Conservation (phyloP, 805 yeast genomes). For the Vanderwaltozyma yarrowii region DNA sequence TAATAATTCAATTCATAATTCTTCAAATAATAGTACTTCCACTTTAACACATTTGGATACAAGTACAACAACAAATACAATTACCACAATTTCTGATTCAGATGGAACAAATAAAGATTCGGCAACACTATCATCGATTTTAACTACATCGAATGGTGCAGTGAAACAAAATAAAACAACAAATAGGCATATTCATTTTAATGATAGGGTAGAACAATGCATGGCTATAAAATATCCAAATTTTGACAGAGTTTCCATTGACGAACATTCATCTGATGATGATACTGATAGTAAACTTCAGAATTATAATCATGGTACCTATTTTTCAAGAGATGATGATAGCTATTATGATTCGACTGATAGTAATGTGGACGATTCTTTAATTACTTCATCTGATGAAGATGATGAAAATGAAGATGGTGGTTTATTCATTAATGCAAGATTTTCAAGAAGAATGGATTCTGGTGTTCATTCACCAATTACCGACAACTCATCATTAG, state of each 20-base stretch:
- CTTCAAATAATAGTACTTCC: constrained; percentile 1
- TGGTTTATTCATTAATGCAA: constrained; percentile 27
- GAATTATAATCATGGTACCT: constrained; percentile 5
- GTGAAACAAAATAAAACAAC: constrained; percentile 3
- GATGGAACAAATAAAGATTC: background rate
- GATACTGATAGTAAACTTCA: constrained; percentile 10
- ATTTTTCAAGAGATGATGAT: constrained; percentile 5
- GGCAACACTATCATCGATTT: constrained; percentile 10
- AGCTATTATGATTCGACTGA: constrained; percentile 5
- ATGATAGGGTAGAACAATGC: constrained; percentile 91
- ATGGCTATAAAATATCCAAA: constrained; percentile 45
- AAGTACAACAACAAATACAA: background rate
- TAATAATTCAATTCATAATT: background rate
- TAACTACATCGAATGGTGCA: constrained; percentile 8
- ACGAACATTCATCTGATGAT: constrained; percentile 25
- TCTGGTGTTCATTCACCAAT: constrained; percentile 17
- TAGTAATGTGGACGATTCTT: constrained; percentile 3
- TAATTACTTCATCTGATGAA: constrained; percentile 10
- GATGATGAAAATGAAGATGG: constrained; percentile 27
- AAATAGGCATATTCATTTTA: constrained; percentile 75
- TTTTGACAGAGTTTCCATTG: constrained; percentile 21
- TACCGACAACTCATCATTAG: constrained; percentile 20
- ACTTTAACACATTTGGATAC: background rate
- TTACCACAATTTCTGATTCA: background rate
- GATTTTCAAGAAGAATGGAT: constrained; percentile 23